phyloP scores from a whole-genome alignment of 1,139 yeast species.

The Wickerhamiella infanticola region DNA sequence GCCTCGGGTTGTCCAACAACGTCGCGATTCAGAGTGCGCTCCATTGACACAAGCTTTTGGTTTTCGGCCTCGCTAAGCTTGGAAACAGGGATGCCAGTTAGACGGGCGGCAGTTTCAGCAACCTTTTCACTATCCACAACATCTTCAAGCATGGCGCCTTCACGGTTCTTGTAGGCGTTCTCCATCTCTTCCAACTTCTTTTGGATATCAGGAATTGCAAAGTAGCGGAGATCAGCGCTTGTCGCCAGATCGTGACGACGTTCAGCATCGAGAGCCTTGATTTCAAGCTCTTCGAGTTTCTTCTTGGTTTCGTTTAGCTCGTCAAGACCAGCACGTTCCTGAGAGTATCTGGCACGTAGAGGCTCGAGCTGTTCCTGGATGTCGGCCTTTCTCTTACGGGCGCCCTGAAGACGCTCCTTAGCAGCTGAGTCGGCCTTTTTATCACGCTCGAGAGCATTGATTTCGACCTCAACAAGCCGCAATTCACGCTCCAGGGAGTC shows the following conservation, averaged over 20 bases:
- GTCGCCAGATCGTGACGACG: constrained; percentile 90
- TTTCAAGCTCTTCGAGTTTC: constrained; percentile 81
- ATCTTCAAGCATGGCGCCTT: constrained; percentile 60
- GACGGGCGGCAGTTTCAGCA: constrained; percentile 91
- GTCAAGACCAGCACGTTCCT: constrained; percentile 85
- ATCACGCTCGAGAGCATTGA: constrained; percentile 93
- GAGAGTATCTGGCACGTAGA: constrained; percentile 65
- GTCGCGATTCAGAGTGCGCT: constrained; percentile 57
- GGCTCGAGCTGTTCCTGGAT: constrained; percentile 79
- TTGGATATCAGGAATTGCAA: constrained; percentile 88
- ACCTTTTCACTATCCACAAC: constrained; percentile 89
- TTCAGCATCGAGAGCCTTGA: constrained; percentile 90
- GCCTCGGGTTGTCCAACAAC: constrained; percentile 97
- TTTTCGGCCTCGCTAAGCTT: constrained; percentile 93
- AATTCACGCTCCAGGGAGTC: constrained; percentile 87
- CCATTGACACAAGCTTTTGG: constrained; percentile 86
- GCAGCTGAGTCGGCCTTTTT: constrained; percentile 78
- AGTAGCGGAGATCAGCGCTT: constrained; percentile 88
- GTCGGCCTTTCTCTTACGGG: constrained; percentile 65
- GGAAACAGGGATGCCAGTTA: constrained; percentile 97
- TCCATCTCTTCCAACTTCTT: constrained; percentile 65
- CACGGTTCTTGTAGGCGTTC: constrained; percentile 51
- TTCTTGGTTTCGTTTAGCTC: constrained; percentile 78
- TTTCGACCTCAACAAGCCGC: constrained; percentile 84
- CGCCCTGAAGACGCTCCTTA: constrained; percentile 63